Percentiles rank a stretch among this genome's conserved stretches.
Conservation (phyloP, 805 yeast species). For the Lachancea thermotolerans region DNA sequence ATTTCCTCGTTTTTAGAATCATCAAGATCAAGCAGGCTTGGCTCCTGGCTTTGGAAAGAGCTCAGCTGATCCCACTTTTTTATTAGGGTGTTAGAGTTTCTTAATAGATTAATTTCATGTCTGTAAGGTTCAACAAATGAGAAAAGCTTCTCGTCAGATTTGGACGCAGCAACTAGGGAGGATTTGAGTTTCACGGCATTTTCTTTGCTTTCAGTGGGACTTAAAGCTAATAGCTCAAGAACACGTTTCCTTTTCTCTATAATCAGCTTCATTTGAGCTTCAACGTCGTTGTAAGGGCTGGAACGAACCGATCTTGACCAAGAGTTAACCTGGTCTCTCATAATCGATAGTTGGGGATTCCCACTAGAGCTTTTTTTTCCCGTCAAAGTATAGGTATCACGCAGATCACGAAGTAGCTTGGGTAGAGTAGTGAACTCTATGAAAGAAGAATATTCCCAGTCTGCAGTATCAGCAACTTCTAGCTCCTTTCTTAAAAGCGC, state of each 20-base stretch:
- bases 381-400: conserved; percentile 31
- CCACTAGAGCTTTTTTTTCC: conserved; percentile 15
- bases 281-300: conserved; percentile 26
- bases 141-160: conserved; percentile 50
- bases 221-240: conserved; percentile 28
- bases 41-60: conserved; percentile 11
- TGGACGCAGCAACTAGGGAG: conserved; percentile 53
- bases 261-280: conserved; percentile 33
- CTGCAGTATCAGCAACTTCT: conserved; percentile 69
- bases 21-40: conserved; percentile 64
- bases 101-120: conserved; percentile 39
- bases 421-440: conserved; percentile 79
- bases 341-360: conserved; percentile 20
- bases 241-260: conserved; percentile 29
- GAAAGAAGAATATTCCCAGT: conserved; percentile 71
- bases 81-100: conserved; percentile 38
- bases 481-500: conserved; percentile 63
- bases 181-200: conserved; percentile 52
- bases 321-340: conserved; percentile 27
- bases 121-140: conserved; percentile 39
- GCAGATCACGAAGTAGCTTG: conserved; percentile 49
- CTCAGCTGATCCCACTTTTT: conserved; percentile 32
- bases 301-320: conserved; percentile 25
- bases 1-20: conserved; percentile 35
- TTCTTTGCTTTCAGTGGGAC: conserved; percentile 42